Percentiles rank a stretch among this genome's conserved stretches.
phyloP scores from a whole-genome alignment of 2,329 filamentous ascomycete species.

The Thelonectria blattea region DNA sequence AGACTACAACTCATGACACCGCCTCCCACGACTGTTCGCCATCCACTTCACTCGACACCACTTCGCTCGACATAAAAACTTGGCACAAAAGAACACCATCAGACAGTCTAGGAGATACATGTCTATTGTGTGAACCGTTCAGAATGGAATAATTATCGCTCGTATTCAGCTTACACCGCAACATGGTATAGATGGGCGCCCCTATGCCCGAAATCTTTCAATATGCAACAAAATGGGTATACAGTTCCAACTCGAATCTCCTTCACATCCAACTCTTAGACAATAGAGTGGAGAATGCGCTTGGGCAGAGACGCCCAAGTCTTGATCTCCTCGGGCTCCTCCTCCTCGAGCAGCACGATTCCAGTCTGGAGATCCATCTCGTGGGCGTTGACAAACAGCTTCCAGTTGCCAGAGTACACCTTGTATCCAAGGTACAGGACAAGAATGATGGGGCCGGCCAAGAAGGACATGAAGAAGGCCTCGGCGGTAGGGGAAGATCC shows the following conservation, averaged over 20 bases:
- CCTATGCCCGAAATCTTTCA: slow-evolving; percentile 12
- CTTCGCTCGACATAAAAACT: no score
- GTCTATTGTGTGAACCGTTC: slow-evolving; percentile 9
- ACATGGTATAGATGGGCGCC: slow-evolving; percentile 13
- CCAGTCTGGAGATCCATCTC: slow-evolving; percentile 91
- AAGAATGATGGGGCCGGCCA: slow-evolving; percentile 72
- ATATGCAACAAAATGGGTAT: slow-evolving; percentile 32
- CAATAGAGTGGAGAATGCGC: slow-evolving; percentile 29
- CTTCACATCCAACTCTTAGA: slow-evolving; percentile 27
- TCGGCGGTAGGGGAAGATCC: slow-evolving; percentile 73
- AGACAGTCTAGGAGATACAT: background rate
- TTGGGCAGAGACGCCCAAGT: slow-evolving; percentile 61
- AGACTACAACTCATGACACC: no score
- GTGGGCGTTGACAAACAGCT: slow-evolving; percentile 62
- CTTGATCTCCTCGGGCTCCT: slow-evolving; percentile 77
- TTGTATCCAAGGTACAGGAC: slow-evolving; percentile 78
- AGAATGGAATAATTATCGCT: slow-evolving; percentile 22
- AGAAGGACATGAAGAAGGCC: slow-evolving; percentile 76
- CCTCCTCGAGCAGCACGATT: slow-evolving; percentile 74
- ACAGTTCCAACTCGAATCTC: slow-evolving; percentile 21
- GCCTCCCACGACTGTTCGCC: no score
- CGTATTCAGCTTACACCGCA: slow-evolving; percentile 17
- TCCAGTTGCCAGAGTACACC: slow-evolving; percentile 68
- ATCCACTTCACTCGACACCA: background rate
- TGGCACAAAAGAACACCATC: no score